Percentiles rank a stretch among this genome's conserved stretches.
These are phyloP conservation scores for Camellia oleifera DNA, from an alignment of 179 eudicot species.

Conservation along the genomic window DNA sequence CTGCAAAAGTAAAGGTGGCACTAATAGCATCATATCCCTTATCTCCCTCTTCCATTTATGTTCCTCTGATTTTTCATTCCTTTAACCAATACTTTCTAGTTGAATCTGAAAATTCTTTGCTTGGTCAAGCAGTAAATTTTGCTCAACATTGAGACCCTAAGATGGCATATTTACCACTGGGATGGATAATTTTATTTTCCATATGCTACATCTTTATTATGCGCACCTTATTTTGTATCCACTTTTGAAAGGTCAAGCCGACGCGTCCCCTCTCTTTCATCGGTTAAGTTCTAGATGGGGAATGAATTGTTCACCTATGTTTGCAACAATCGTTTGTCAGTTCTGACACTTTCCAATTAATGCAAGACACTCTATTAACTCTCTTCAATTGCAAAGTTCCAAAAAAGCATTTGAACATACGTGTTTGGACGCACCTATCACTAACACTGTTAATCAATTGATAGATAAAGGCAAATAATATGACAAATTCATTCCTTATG, in stretches of 20 bases:
- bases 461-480: background rate
- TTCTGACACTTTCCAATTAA: background rate
- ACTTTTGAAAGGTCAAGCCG: no score
- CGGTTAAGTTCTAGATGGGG: no score
- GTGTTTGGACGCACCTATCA: background rate
- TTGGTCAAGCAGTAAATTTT: background rate
- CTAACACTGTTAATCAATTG: background rate
- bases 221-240: no score
- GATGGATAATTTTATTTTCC: background rate
- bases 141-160: background rate
- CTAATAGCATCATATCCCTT: background rate
- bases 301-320: background rate
- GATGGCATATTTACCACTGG: background rate
- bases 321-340: background rate
- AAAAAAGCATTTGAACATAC: background rate
- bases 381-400: background rate
- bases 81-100: background rate
- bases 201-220: background rate
- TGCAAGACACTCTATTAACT: background rate
- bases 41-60: background rate
- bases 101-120: background rate
- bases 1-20: background rate
- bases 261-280: no score
- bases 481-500: background rate
- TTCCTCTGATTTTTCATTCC: background rate